Base-by-base conservation (phyloP, 2,329 filamentous ascomycete species). In the Phialophora chinensis region DNA sequence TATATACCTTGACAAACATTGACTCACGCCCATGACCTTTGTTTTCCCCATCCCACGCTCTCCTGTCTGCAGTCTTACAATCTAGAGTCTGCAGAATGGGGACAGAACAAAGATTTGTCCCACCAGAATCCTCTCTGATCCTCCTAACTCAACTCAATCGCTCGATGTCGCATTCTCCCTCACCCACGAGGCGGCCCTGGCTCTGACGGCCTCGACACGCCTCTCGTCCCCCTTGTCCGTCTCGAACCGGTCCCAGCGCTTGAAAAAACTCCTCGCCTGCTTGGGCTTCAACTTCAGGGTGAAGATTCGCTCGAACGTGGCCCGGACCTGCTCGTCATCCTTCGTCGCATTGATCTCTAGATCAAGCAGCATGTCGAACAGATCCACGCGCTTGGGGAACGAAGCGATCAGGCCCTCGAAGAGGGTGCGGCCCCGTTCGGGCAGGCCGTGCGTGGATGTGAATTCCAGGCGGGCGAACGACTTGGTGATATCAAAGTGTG, bases 401-500 rank as follows among this genome's bases (percentile, higher is more conserved):
- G 90, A 90, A 42, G 88, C 86, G 7, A 99, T 84, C 8, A 99
- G 84, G 47, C 90, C 91, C 78, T 97, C 94, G 74, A 98, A 98
- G 75, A 98, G 90, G 29, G 96, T 99, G 20, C 96, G 90, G 10
- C 95, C 95, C 66, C 92, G 91, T 80, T 99, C 96, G 2, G 92
- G 83, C 73, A 96, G 91, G 62, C 93, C 93, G 73, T 90, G 87
- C 7, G 87, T 79, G 11, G 91, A 94, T 71, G 89, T 90, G 85
- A 96, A 99, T 79, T 99, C 95, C 25, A 99, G 86, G 20, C 91
- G 90, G 0, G 91, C 95, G 76, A 99, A 97, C 72, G 94, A 93
- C 73, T 90, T 87, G 63, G 94, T 92, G 0, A 96, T 85, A 67
- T 88, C 86, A 47, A 92, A 85, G 78, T 92, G 89, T 65, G 89